phyloP scores from a whole-genome alignment of 2,329 filamentous ascomycete species.

The Ophiostoma sp. region DNA sequence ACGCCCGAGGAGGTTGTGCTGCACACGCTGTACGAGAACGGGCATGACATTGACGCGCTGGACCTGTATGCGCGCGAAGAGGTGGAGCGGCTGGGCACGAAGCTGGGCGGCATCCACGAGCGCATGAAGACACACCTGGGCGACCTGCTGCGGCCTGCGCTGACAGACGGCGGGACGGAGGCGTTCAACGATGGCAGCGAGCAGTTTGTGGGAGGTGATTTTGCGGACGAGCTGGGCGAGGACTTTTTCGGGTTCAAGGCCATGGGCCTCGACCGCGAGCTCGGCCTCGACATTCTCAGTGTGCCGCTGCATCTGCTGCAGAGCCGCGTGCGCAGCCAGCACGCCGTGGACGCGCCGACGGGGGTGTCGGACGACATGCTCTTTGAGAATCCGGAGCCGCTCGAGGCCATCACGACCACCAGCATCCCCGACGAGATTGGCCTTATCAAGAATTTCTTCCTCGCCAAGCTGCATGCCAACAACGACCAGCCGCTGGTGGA shows the following conservation, averaged over 20 bases:
- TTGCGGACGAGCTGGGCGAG: constrained; percentile 94
- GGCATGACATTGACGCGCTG: constrained; percentile 72
- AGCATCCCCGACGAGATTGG: constrained; percentile 77
- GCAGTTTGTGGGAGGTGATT: constrained; percentile 93
- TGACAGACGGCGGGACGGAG: constrained; percentile 73
- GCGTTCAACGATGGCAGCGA: constrained; percentile 96
- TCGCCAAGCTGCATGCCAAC: constrained; percentile 79
- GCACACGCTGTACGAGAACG: constrained; percentile 79
- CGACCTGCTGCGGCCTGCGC: constrained; percentile 86
- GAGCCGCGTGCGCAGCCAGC: constrained; percentile 78
- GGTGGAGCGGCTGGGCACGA: constrained; percentile 75
- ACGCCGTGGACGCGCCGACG: constrained; percentile 66
- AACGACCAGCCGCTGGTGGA: constrained; percentile 78
- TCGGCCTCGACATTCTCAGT: constrained; percentile 79
- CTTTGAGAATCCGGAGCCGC: constrained; percentile 62
- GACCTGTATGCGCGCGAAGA: constrained; percentile 90
- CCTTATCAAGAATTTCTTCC: constrained; percentile 85
- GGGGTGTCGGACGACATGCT: constrained; percentile 55
- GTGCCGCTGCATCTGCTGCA: constrained; percentile 93
- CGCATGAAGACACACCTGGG: constrained; percentile 89
- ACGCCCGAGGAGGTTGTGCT: constrained; percentile 80
- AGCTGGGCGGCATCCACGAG: constrained; percentile 80
- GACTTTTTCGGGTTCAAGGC: constrained; percentile 99
- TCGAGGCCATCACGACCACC: constrained; percentile 73
- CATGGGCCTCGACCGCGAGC: constrained; percentile 83